Percentiles rank a stretch among this genome's conserved stretches.
These are phyloP conservation scores for Hortaea werneckii DNA, from an alignment of 2,329 filamentous ascomycete genomes.

Conservation along the genomic window DNA sequence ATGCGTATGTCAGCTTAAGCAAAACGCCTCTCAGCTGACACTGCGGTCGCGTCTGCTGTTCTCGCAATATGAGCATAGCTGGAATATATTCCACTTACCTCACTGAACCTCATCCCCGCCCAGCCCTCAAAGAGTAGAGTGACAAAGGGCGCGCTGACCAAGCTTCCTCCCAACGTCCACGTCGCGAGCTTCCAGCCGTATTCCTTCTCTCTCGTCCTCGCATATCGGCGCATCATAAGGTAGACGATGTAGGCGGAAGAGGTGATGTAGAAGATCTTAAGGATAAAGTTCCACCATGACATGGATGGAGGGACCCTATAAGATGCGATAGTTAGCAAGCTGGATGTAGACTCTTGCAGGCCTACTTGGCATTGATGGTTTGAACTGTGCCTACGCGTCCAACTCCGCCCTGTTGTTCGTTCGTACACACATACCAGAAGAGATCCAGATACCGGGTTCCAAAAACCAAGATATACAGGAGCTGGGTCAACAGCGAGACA, in stretches of 20 bases:
- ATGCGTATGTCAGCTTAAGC: neutral
- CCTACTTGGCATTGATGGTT: too few species aligned
- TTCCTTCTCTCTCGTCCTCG: slow-evolving; percentile 81
- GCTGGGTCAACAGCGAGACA: slow-evolving; percentile 83
- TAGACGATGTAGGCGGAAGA: slow-evolving; percentile 79
- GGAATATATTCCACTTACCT: slow-evolving; percentile 14
- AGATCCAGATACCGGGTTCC: slow-evolving; percentile 78
- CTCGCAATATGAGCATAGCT: neutral
- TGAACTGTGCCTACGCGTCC: too few species aligned
- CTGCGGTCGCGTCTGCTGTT: neutral
- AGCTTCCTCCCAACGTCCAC: slow-evolving; percentile 54
- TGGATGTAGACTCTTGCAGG: too few species aligned
- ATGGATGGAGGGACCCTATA: neutral
- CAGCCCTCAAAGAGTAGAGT: slow-evolving; percentile 54
- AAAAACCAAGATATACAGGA: slow-evolving; percentile 80
- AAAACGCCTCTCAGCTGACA: neutral
- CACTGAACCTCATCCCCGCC: slow-evolving; percentile 14
- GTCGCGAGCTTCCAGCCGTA: slow-evolving; percentile 86
- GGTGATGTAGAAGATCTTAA: slow-evolving; percentile 82
- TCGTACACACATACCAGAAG: slow-evolving; percentile 14
- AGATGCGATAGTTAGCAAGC: neutral
- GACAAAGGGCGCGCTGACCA: slow-evolving; percentile 60
- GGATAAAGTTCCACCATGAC: slow-evolving; percentile 58
- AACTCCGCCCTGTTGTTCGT: too few species aligned
- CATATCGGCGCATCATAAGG: slow-evolving; percentile 77